Evolutionary conservation across 1,284 basidiomycete genomes (phyloP).

Genomic region (Megacollybia platyphylla): DNA sequence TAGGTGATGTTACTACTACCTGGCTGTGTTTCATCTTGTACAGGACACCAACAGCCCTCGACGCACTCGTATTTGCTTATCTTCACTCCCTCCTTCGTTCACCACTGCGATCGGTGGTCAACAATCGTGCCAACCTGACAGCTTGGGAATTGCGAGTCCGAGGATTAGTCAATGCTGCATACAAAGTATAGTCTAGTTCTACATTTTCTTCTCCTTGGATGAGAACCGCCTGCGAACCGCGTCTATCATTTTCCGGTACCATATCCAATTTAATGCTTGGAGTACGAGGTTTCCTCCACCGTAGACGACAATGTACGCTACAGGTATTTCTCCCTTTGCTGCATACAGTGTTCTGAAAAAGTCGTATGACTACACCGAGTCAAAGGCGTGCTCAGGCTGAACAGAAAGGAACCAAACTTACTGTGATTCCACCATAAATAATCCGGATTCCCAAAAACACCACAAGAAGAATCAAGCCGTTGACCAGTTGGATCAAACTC

Average conservation of each 20-base stretch:
- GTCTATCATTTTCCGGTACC: slow-evolving; percentile 59
- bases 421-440: slow-evolving; percentile 51
- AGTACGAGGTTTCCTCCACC: slow-evolving; percentile 44
- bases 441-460: slow-evolving; percentile 55
- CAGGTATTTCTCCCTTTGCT: slow-evolving; percentile 34
- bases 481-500: slow-evolving; percentile 47
- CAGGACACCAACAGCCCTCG: slow-evolving; percentile 61
- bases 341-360: slow-evolving; percentile 44
- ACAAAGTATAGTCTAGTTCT: neutral
- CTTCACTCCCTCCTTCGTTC: slow-evolving; percentile 50
- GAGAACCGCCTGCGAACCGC: slow-evolving; percentile 43
- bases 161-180: slow-evolving; percentile 41
- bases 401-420: slow-evolving; percentile 17
- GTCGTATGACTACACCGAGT: slow-evolving; percentile 36
- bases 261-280: slow-evolving; percentile 57
- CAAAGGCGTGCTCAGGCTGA: neutral
- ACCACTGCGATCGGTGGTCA: slow-evolving; percentile 43
- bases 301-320: slow-evolving; percentile 34
- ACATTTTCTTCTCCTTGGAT: neutral
- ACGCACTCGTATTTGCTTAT: slow-evolving; percentile 71
- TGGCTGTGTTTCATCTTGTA: neutral
- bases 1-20: slow-evolving; percentile 20
- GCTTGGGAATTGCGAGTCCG: slow-evolving; percentile 64
- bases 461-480: slow-evolving; percentile 47
- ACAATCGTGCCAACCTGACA: slow-evolving; percentile 58